phyloP scores from a whole-genome alignment of 2,329 filamentous ascomycete species.

The Allantophomopsis lycopodina region DNA sequence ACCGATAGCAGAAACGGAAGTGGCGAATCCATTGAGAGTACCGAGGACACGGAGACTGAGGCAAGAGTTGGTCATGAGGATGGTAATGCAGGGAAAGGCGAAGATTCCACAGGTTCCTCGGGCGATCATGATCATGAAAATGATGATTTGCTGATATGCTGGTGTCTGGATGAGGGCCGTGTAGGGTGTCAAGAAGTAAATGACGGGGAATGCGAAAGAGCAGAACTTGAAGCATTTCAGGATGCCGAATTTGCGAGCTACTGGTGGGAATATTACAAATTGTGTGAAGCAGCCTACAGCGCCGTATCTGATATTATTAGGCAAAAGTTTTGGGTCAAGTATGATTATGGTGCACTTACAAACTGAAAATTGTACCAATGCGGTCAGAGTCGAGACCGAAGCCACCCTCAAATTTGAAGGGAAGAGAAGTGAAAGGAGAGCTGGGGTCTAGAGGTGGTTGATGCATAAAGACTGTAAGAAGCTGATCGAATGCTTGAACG shows the following conservation, averaged over 20 bases:
- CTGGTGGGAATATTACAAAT: slow-evolving; percentile 69
- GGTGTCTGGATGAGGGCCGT: slow-evolving; percentile 45
- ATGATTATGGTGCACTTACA: no score
- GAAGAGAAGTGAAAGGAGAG: slow-evolving; percentile 44
- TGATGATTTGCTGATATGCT: slow-evolving; percentile 38
- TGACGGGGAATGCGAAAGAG: slow-evolving; percentile 53
- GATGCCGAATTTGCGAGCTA: slow-evolving; percentile 62
- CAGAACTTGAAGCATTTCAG: slow-evolving; percentile 59
- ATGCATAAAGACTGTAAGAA: slow-evolving; percentile 81
- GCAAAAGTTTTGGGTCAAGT: no score
- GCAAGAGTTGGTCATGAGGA: slow-evolving; percentile 81
- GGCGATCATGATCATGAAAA: slow-evolving; percentile 55
- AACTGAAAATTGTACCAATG: slow-evolving; percentile 66
- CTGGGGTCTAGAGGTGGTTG: slow-evolving; percentile 44
- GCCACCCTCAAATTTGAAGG: slow-evolving; percentile 72
- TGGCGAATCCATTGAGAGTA: slow-evolving; percentile 84
- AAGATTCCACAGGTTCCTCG: slow-evolving; percentile 71
- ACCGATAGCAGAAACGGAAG: slow-evolving; percentile 68
- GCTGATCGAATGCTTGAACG: slow-evolving; percentile 72
- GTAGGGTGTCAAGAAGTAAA: slow-evolving; percentile 76
- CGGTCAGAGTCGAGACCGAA: slow-evolving; percentile 60
- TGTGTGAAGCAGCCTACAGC: slow-evolving; percentile 69
- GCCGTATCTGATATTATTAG: slow-evolving; percentile 51
- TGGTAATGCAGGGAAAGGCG: slow-evolving; percentile 79
- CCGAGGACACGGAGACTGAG: slow-evolving; percentile 63